A percentile compares a stretch with the other conserved stretches of the same genome.
These are phyloP conservation scores for Macrocybe sp. DNA, from an alignment of 1,284 basidiomycete species.

Conservation along the genomic window DNA sequence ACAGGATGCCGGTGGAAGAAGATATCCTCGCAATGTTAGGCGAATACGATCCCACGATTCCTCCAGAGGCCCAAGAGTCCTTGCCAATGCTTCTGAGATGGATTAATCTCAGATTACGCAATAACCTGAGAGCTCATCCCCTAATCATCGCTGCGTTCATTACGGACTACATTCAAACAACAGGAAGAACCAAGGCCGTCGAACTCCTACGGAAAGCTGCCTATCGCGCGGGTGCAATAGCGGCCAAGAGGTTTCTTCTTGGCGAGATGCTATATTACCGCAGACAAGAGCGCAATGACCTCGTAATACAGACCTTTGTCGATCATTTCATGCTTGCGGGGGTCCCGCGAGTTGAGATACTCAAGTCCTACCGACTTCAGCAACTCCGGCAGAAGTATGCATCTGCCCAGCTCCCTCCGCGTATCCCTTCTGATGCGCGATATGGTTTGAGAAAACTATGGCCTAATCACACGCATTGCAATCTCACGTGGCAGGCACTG, in stretches of 20 bases:
- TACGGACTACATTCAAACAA: conserved; percentile 22
- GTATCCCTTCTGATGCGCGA: too few relatives aligned
- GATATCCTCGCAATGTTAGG: not conserved
- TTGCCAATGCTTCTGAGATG: not conserved
- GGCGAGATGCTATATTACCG: conserved; percentile 39
- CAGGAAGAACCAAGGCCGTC: conserved; percentile 27
- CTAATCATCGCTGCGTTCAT: conserved; percentile 17
- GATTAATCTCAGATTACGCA: too few relatives aligned
- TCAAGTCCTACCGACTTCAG: conserved; percentile 12
- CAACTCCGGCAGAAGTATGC: not conserved
- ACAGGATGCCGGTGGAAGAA: not conserved
- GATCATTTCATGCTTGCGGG: conserved; percentile 35
- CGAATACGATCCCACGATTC: not conserved
- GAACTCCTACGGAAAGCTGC: conserved; percentile 26
- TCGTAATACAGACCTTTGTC: conserved; percentile 33
- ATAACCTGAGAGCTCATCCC: not conserved
- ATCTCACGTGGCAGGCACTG: conserved; percentile 31
- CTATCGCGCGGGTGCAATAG: conserved; percentile 15
- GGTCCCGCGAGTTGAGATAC: conserved; percentile 28
- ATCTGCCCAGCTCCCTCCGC: not conserved
- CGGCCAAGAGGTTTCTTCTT: conserved; percentile 24
- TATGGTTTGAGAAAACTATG: conserved; percentile 19
- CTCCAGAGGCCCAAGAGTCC: not conserved
- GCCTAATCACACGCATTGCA: conserved; percentile 24
- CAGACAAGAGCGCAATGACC: conserved; percentile 16